Conservation (phyloP, 2,329 filamentous ascomycete genomes). For the Aspergillus hortae region DNA sequence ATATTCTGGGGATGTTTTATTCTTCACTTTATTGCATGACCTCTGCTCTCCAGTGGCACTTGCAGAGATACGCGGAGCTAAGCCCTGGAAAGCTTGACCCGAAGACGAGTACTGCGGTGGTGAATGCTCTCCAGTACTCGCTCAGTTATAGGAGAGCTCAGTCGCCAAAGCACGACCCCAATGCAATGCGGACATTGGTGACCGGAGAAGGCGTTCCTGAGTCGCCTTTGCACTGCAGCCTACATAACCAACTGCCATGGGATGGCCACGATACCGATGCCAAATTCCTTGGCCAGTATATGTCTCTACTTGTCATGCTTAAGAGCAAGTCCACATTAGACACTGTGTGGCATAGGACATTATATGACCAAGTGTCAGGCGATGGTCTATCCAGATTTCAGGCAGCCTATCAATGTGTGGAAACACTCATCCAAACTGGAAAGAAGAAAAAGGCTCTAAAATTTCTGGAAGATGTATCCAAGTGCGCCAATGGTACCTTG, state of each 20-base stretch:
- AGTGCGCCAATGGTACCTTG: slow-evolving; percentile 16
- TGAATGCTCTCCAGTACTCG: slow-evolving; percentile 19
- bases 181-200: slow-evolving; percentile 18
- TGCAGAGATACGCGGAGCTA: slow-evolving; percentile 16
- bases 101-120: slow-evolving; percentile 15
- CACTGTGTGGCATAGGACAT: slow-evolving; percentile 21
- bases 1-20: slow-evolving; percentile 27
- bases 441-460: slow-evolving; percentile 20
- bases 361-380: slow-evolving; percentile 8
- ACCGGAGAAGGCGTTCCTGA: slow-evolving; percentile 16
- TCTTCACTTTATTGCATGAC: slow-evolving; percentile 27
- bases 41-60: slow-evolving; percentile 25
- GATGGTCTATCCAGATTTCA: slow-evolving; percentile 4
- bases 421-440: slow-evolving; percentile 20
- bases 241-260: slow-evolving; percentile 21
- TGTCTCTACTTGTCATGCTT: slow-evolving; percentile 26
- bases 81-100: neutral
- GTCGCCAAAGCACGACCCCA: slow-evolving; percentile 16
- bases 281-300: slow-evolving; percentile 13
- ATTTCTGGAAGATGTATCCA: slow-evolving; percentile 24
- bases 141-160: slow-evolving; percentile 21
- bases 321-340: slow-evolving; percentile 18
- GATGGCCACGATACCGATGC: neutral
- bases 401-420: slow-evolving; percentile 23
- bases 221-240: neutral